Evolutionary conservation across 2,329 filamentous ascomycete species (phyloP), one percentile per base, ranked within the genome.

Genomic region (Penicillium decumbens): DNA sequence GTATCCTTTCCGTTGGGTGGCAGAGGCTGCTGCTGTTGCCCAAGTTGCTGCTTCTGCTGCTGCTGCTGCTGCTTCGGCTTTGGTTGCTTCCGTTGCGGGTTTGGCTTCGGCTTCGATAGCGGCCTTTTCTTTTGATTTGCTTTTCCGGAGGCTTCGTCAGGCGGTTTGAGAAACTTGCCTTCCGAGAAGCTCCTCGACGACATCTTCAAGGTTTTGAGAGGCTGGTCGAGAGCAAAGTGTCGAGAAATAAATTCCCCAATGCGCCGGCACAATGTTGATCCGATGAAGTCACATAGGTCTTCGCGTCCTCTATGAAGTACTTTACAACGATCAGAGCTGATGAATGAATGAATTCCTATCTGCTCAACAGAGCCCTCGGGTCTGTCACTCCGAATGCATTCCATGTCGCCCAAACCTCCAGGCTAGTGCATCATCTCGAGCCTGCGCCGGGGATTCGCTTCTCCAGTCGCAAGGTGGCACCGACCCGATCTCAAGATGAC

Each of bases 331-430:
- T 23, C 44, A 10, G 33, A 37, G 33, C 47, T 45, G 25, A 59
- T 57, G 52, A 53, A 84, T 86, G 82, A 76, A 92, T 89, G 84
- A 85, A 87, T 82, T 76, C 81, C 66, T 83, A 85, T 68, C 76
- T 95, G 53, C 77, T 93, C 69, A 83, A 88, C 67, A 84, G 89
- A 72, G 84, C 87, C 67, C 77, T 84, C 54, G 88, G 89, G 72
- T 79, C 79, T 62, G 71, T 89, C 51, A 73, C 76, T 56, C 81
- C 83, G 42, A 78, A 80, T 59, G 76, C 77, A 41, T 81, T 95
- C 59, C 80, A 84, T 60, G 77, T 81, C 56, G 78, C 81, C 15
- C 80, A 88, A 62, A 83, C 82, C 20, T 80, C 82, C 12, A 78
- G 80, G 29, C 79, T 90, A 51, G 72, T 91, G 40, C 81, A 80